Conservation (phyloP, 768 basidiomycete genomes). For the Suillus fuscotomentosus region DNA sequence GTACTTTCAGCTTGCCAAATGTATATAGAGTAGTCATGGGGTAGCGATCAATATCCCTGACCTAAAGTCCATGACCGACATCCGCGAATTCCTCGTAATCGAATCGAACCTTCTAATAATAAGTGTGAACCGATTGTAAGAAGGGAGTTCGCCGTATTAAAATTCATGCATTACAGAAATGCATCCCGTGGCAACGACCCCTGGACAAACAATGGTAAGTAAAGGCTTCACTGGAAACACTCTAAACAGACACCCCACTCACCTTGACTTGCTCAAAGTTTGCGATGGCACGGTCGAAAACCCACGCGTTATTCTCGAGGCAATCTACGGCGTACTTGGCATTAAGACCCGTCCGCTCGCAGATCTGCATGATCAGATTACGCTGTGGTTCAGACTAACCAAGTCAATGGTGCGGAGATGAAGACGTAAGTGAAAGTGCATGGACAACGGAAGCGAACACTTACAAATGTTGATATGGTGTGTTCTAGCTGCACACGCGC, state of each 20-base stretch:
- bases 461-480: conserved; percentile 55
- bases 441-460: conserved; percentile 26
- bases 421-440: conserved; percentile 14
- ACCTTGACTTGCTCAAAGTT: conserved; percentile 93
- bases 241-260: conserved; percentile 22
- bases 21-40: conserved; percentile 10
- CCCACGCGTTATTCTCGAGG: conserved; percentile 82
- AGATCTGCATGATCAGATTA: conserved; percentile 65
- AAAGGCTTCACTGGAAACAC: conserved; percentile 5
- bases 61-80: not conserved
- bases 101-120: conserved; percentile 11
- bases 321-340: conserved; percentile 82
- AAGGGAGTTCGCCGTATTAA: not conserved
- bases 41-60: not conserved
- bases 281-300: conserved; percentile 70
- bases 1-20: conserved; percentile 14
- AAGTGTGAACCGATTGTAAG: conserved; percentile 11
- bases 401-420: conserved; percentile 10
- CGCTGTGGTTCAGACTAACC: conserved; percentile 69
- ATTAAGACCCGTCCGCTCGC: conserved; percentile 75
- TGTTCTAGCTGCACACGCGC: conserved; percentile 42
- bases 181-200: conserved; percentile 52
- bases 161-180: conserved; percentile 37
- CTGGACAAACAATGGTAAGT: conserved; percentile 34
- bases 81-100: conserved; percentile 2